These are phyloP conservation scores for Phialophora tarda DNA, from an alignment of 2,329 filamentous ascomycete species.

Conservation along the genomic window DNA sequence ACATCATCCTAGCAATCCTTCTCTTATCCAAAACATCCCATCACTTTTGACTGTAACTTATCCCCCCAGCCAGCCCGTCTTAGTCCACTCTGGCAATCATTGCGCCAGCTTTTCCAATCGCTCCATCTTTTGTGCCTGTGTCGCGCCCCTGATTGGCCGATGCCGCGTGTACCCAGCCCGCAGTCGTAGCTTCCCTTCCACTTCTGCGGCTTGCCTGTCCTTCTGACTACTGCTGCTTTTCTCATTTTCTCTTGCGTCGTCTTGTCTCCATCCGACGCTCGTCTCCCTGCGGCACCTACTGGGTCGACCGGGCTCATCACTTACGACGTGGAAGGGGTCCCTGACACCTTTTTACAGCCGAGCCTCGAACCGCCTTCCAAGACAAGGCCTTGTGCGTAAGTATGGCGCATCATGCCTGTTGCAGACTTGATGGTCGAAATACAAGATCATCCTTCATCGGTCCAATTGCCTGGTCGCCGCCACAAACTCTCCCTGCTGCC, in stretches of 20 bases:
- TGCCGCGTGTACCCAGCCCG: slow-evolving; percentile 30
- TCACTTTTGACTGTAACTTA: slow-evolving; percentile 27
- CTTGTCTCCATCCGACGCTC: slow-evolving; percentile 16
- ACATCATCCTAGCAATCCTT: slow-evolving; percentile 36
- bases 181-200: slow-evolving; percentile 34
- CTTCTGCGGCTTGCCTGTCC: slow-evolving; percentile 37
- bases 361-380: slow-evolving; percentile 40
- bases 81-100: slow-evolving; percentile 39
- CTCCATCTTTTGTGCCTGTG: slow-evolving; percentile 34
- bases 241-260: slow-evolving; percentile 16
- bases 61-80: slow-evolving; percentile 37
- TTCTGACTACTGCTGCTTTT: slow-evolving; percentile 30
- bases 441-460: slow-evolving; percentile 32
- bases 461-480: slow-evolving; percentile 33
- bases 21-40: slow-evolving; percentile 38
- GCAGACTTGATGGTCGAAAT: slow-evolving; percentile 28
- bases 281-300: slow-evolving; percentile 27
- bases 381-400: slow-evolving; percentile 32
- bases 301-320: slow-evolving; percentile 29
- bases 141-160: slow-evolving; percentile 29
- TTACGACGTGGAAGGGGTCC: slow-evolving; percentile 23
- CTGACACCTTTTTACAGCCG: slow-evolving; percentile 32
- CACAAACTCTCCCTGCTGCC: slow-evolving; percentile 34
- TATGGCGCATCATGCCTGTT: slow-evolving; percentile 22
- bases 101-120: slow-evolving; percentile 31